Percentiles rank a stretch among this genome's conserved stretches.
Conservation (phyloP, 2,329 filamentous ascomycete genomes). For the Leptosphaerulina australis region DNA sequence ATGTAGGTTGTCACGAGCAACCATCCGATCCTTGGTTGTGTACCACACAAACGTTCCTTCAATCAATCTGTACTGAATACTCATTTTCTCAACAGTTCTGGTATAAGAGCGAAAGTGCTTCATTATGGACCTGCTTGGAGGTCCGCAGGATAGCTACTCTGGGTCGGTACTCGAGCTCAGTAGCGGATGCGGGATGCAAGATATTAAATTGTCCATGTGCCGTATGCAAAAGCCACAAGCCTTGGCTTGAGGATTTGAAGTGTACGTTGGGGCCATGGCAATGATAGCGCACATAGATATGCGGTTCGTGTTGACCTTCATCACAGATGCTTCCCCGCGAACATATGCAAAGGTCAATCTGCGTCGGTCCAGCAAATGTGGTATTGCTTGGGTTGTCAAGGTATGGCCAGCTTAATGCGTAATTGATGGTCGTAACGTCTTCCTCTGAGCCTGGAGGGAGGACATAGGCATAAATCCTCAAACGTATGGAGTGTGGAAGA, state of each 20-base stretch:
- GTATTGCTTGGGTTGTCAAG: slow-evolving; percentile 40
- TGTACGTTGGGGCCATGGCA: slow-evolving; percentile 34
- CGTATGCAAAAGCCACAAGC: slow-evolving; percentile 35
- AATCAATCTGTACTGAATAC: too few species aligned
- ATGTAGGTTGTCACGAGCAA: too few species aligned
- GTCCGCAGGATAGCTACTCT: slow-evolving; percentile 20
- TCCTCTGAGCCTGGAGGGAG: slow-evolving; percentile 44
- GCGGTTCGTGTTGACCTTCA: slow-evolving; percentile 13
- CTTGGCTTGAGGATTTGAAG: slow-evolving; percentile 24
- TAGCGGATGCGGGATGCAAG: slow-evolving; percentile 32
- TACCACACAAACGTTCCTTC: too few species aligned
- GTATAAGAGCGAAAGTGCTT: slow-evolving; percentile 37
- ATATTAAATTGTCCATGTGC: slow-evolving; percentile 38
- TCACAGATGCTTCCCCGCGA: slow-evolving; percentile 8
- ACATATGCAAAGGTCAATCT: slow-evolving; percentile 39
- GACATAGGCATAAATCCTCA: slow-evolving; percentile 30
- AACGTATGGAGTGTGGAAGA: slow-evolving; percentile 1
- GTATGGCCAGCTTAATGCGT: slow-evolving; percentile 37
- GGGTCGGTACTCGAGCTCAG: slow-evolving; percentile 24
- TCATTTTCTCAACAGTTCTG: too few species aligned
- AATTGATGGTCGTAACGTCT: slow-evolving; percentile 44
- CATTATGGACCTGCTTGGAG: slow-evolving; percentile 30
- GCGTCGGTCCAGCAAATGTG: slow-evolving; percentile 35
- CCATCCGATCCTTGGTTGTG: too few species aligned
- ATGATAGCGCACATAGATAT: slow-evolving; percentile 41